Conservation (phyloP, 257 asterid genomes). For the Ajuga chamaepitys region DNA sequence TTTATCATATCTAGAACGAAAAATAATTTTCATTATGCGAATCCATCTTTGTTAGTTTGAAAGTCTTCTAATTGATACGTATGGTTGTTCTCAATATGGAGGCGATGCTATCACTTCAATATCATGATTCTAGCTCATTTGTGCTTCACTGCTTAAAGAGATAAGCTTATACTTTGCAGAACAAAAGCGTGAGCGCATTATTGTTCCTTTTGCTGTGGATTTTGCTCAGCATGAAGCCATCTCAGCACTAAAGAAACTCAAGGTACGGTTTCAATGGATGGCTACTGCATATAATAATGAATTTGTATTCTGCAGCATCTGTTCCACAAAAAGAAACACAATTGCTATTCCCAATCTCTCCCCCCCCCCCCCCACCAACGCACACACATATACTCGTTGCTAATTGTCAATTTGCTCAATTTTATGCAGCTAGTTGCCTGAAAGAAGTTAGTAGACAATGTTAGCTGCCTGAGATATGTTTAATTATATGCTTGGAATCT, state of each 20-base stretch:
- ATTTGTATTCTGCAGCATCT: neutral
- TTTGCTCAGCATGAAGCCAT: conserved; percentile 80
- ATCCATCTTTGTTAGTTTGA: neutral
- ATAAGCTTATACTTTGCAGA: conserved; percentile 13
- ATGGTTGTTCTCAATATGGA: neutral
- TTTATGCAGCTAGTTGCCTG: neutral
- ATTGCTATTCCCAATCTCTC: no score
- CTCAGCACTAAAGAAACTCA: conserved; percentile 56
- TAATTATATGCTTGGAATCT: no score
- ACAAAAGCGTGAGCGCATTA: conserved; percentile 37
- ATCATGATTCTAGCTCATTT: conserved; percentile 1
- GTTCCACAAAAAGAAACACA: no score
- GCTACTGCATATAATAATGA: neutral
- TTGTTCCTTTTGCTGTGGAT: conserved; percentile 63
- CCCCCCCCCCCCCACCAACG: no score
- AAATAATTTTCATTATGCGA: neutral
- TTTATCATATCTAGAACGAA: neutral
- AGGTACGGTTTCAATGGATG: conserved; percentile 44
- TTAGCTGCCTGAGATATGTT: no score
- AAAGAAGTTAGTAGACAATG: no score
- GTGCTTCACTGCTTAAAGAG: conserved; percentile 24
- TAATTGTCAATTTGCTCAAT: neutral
- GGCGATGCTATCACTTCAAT: neutral
- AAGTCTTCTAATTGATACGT: neutral
- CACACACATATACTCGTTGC: no score